Conservation (phyloP, 129 eudicot species). For the Flaveria trinervia region DNA sequence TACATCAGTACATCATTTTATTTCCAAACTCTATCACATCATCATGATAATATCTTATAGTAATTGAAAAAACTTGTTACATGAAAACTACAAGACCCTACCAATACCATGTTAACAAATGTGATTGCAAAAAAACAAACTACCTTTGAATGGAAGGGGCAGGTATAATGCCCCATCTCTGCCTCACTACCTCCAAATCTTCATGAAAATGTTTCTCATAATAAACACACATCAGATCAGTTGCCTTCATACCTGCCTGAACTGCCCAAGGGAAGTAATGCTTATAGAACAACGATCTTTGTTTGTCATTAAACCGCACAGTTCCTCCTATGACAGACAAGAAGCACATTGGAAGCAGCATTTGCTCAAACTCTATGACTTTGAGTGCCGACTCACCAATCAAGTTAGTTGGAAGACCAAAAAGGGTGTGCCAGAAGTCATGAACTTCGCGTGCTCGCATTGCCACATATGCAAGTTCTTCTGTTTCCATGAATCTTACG, state of each 20-base stretch:
- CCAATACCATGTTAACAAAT: neutral
- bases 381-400: slow-evolving; percentile 87
- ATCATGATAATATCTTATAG: neutral
- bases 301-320: slow-evolving; percentile 69
- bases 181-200: slow-evolving; percentile 63
- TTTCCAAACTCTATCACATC: neutral
- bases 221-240: slow-evolving; percentile 70
- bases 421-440: slow-evolving; percentile 94
- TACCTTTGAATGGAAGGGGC: slow-evolving; percentile 43
- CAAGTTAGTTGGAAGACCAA: slow-evolving; percentile 84
- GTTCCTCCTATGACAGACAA: slow-evolving; percentile 89
- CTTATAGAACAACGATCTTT: slow-evolving; percentile 61
- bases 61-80: neutral
- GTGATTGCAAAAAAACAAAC: neutral
- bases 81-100: neutral
- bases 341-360: slow-evolving; percentile 87
- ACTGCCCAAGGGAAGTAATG: slow-evolving; percentile 86
- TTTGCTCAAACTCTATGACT: slow-evolving; percentile 92
- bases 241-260: slow-evolving; percentile 56
- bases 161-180: slow-evolving; percentile 67
- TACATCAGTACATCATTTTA: slow-evolving; percentile 19
- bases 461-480: slow-evolving; percentile 82
- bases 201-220: slow-evolving; percentile 67
- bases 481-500: slow-evolving; percentile 94
- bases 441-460: slow-evolving; percentile 96